phyloP scores from a whole-genome alignment of 1,284 basidiomycete genomes.

The Pseudozyma sp. region DNA sequence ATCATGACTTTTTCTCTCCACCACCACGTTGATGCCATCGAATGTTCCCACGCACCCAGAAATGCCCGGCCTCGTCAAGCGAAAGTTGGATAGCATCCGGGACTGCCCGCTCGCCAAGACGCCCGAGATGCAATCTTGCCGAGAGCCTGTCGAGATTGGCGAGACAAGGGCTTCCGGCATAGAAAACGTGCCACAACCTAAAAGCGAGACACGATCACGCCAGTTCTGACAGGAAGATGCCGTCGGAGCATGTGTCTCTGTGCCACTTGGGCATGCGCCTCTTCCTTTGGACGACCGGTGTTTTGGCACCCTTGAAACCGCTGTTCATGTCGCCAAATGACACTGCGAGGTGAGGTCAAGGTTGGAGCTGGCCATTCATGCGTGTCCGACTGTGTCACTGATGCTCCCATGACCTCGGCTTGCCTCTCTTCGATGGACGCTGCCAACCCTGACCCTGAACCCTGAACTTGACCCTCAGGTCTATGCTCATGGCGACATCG shows the following conservation, averaged over 20 bases:
- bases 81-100: neutral
- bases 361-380: too few relatives aligned
- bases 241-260: neutral
- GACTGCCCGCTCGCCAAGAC: neutral
- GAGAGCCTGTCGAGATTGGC: neutral
- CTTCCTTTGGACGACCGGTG: too few relatives aligned
- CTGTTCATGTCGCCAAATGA: too few relatives aligned
- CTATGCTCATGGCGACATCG: too few relatives aligned
- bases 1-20: neutral
- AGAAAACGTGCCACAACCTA: neutral
- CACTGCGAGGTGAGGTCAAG: too few relatives aligned
- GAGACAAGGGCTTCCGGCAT: neutral
- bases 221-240: neutral
- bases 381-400: too few relatives aligned
- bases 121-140: neutral
- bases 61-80: neutral
- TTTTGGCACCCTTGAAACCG: too few relatives aligned
- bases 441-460: too few relatives aligned
- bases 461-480: too few relatives aligned
- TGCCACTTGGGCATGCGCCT: neutral
- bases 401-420: too few relatives aligned
- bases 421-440: too few relatives aligned
- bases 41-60: neutral
- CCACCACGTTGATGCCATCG: neutral
- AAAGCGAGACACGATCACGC: too few relatives aligned